A percentile compares a stretch with the other conserved stretches of the same genome.
Evolutionary conservation across 805 yeast species (phyloP).

Genomic region (Teunomyces pallodes): DNA sequence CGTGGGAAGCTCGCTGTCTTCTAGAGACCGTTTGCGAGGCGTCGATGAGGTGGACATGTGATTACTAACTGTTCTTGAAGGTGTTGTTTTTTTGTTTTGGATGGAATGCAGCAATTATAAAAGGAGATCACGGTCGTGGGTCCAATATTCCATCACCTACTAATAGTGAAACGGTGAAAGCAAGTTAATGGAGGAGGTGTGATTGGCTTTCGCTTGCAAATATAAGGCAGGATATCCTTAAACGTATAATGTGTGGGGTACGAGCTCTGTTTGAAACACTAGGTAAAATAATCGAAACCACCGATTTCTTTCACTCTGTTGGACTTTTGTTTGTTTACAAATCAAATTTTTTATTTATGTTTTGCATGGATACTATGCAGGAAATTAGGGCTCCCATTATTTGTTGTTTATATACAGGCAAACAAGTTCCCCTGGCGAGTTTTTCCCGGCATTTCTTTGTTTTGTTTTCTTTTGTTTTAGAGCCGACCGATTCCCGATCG

Average conservation of each 20-base stretch:
- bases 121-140: background rate
- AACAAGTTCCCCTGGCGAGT: too few relatives aligned
- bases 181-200: background rate
- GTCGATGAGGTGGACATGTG: slow-evolving; percentile 27
- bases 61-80: background rate
- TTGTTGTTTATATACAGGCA: background rate
- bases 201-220: background rate
- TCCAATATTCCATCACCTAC: background rate
- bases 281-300: too few relatives aligned
- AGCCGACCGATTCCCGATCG: background rate
- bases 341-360: slow-evolving; percentile 13
- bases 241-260: background rate
- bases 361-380: slow-evolving; percentile 1
- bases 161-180: background rate
- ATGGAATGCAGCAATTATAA: background rate
- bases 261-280: background rate
- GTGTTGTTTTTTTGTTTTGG: too few relatives aligned
- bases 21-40: slow-evolving; percentile 27
- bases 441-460: background rate
- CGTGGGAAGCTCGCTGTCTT: slow-evolving; percentile 24
- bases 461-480: background rate
- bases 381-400: background rate
- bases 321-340: slow-evolving; percentile 17
- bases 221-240: background rate
- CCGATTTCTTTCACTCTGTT: background rate